Evolutionary conservation across 371 early-diverging fungal species (phyloP).

Genomic region (Mucor plumbeus): DNA sequence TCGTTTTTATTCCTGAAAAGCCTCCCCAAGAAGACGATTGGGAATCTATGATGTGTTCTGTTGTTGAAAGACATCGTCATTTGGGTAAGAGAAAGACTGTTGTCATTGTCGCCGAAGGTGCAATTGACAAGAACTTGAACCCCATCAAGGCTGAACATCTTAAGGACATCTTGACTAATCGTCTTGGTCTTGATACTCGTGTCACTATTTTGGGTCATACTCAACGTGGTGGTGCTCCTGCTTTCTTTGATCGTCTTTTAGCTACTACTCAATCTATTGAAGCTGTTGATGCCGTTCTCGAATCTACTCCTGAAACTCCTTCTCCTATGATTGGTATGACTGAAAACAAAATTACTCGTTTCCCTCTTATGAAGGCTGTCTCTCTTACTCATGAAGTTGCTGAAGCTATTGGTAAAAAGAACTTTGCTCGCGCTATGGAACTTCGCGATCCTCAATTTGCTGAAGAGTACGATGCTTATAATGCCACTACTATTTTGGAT

Average conservation of each 20-base stretch:
- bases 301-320: constrained; percentile 83
- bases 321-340: constrained; percentile 93
- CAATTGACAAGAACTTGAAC: constrained; percentile 88
- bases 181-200: constrained; percentile 91
- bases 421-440: constrained; percentile 91
- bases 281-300: constrained; percentile 95
- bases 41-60: constrained; percentile 84
- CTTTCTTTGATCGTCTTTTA: constrained; percentile 93
- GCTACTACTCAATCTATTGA: constrained; percentile 95
- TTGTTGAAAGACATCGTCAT: constrained; percentile 75
- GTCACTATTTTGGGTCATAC: constrained; percentile 98
- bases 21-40: constrained; percentile 90
- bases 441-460: constrained; percentile 91
- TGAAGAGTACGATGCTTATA: constrained; percentile 70
- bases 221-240: constrained; percentile 98
- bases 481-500: constrained; percentile 54
- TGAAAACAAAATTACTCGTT: constrained; percentile 84
- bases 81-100: constrained; percentile 91
- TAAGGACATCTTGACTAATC: constrained; percentile 78
- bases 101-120: constrained; percentile 98
- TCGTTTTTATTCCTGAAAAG: constrained; percentile 97
- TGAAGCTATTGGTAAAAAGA: constrained; percentile 78
- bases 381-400: constrained; percentile 90
- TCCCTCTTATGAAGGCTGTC: constrained; percentile 93
- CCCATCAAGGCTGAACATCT: constrained; percentile 91